A percentile compares a stretch with the other conserved stretches of the same genome.
phyloP scores from a whole-genome alignment of 208 protist genomes.

The Blechomonas ayalai region DNA sequence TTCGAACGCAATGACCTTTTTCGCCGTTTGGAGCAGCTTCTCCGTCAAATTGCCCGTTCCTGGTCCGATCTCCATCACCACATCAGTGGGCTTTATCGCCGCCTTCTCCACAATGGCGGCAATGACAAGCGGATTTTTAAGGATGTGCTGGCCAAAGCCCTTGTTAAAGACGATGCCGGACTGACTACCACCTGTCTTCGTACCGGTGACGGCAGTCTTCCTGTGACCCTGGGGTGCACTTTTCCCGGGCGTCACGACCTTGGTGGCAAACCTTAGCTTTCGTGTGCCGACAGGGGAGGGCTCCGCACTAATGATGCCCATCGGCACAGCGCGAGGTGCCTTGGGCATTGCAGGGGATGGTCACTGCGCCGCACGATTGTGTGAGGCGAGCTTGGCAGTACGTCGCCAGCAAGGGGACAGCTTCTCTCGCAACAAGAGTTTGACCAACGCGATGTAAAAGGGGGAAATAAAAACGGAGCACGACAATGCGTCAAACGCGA shows the following conservation, averaged over 20 bases:
- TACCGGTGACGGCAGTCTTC: constrained; percentile 8
- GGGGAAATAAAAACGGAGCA: too few species aligned
- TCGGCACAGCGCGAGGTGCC: constrained; percentile 53
- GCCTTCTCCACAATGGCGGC: constrained; percentile 97
- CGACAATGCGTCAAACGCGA: too few species aligned
- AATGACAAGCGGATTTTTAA: constrained; percentile 98
- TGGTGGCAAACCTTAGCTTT: constrained; percentile 77
- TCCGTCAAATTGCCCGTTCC: constrained; percentile 99
- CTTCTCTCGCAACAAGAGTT: too few species aligned
- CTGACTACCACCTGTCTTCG: constrained; percentile 72
- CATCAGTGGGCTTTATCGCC: constrained; percentile 95
- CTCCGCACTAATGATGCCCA: constrained; percentile 79
- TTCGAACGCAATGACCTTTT: constrained; percentile 99
- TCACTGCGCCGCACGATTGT: neutral
- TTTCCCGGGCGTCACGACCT: constrained; percentile 63
- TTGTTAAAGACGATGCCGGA: constrained; percentile 95
- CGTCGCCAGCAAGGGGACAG: too few species aligned
- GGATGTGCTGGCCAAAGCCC: constrained; percentile 97
- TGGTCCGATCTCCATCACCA: constrained; percentile 99
- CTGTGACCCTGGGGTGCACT: constrained; percentile 22
- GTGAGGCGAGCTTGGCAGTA: neutral
- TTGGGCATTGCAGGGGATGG: constrained; percentile 75
- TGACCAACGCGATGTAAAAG: too few species aligned
- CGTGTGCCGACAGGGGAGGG: constrained; percentile 32
- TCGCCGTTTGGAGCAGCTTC: constrained; percentile 95